phyloP scores from a whole-genome alignment of 306 rosid genomes.

The Begonia loranthoides region DNA sequence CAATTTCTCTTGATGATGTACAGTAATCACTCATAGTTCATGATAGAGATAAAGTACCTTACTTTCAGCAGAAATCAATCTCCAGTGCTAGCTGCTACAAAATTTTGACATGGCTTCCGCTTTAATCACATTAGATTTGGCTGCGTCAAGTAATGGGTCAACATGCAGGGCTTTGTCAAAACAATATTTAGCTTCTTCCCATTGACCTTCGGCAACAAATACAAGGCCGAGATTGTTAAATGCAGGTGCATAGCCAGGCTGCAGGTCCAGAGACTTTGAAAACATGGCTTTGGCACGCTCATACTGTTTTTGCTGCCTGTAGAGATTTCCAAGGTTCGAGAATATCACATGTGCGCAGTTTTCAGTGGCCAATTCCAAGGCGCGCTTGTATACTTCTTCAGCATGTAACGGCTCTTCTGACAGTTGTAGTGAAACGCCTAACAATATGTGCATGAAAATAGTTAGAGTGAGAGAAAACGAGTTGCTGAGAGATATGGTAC shows the following conservation, averaged over 20 bases:
- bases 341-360: constrained; percentile 52
- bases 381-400: constrained; percentile 67
- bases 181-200: constrained; percentile 86
- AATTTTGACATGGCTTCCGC: constrained; percentile 41
- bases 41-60: too few species aligned
- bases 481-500: neutral
- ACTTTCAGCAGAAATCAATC: too few species aligned
- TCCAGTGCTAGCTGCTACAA: constrained; percentile 4
- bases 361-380: constrained; percentile 51
- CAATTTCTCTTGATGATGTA: too few species aligned
- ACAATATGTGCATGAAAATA: constrained; percentile 10
- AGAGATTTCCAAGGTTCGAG: constrained; percentile 83
- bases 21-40: too few species aligned
- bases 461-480: constrained; percentile 2
- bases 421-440: constrained; percentile 81
- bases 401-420: constrained; percentile 56
- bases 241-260: constrained; percentile 90
- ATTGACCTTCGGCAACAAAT: constrained; percentile 75
- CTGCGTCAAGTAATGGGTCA: constrained; percentile 78
- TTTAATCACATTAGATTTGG: constrained; percentile 73
- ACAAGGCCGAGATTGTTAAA: constrained; percentile 85
- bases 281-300: constrained; percentile 89
- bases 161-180: constrained; percentile 71
- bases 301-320: constrained; percentile 72
- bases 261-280: constrained; percentile 72